These are phyloP conservation scores for Pyrenopolyporus hunteri DNA, from an alignment of 495 filamentous ascomycete species.

Conservation along the genomic window DNA sequence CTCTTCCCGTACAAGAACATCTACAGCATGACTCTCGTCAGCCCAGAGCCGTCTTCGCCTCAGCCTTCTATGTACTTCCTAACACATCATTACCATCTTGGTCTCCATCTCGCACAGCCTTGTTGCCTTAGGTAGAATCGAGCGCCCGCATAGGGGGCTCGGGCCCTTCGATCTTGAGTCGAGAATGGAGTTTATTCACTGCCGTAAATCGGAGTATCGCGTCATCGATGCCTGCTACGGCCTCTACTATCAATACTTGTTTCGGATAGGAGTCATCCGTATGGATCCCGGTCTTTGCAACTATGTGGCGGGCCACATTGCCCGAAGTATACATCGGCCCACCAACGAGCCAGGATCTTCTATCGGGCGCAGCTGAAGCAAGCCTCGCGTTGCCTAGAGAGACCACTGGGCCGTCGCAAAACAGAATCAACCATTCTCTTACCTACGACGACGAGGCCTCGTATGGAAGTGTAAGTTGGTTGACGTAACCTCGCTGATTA, in stretches of 20 bases:
- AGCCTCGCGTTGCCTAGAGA: slow-evolving; percentile 7
- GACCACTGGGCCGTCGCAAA: slow-evolving; percentile 1
- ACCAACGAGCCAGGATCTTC: slow-evolving; percentile 13
- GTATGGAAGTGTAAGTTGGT: not conserved
- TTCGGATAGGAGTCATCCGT: slow-evolving; percentile 39
- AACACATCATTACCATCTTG: slow-evolving; percentile 15
- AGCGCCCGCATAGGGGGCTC: not conserved
- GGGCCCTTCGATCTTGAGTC: slow-evolving; percentile 9
- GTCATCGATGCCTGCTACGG: slow-evolving; percentile 17
- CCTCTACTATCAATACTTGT: slow-evolving; percentile 23
- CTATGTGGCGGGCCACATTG: slow-evolving; percentile 16
- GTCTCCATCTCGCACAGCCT: slow-evolving; percentile 20
- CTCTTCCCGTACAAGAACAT: not conserved
- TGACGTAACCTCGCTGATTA: no score
- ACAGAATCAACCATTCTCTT: slow-evolving; percentile 16
- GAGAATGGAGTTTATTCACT: slow-evolving; percentile 19
- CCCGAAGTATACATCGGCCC: slow-evolving; percentile 10
- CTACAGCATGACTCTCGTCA: slow-evolving; percentile 10
- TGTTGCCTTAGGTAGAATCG: not conserved
- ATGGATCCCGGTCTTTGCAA: slow-evolving; percentile 22
- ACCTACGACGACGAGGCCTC: not conserved
- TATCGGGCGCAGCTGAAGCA: slow-evolving; percentile 26
- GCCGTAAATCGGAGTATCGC: slow-evolving; percentile 25
- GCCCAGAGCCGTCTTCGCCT: slow-evolving; percentile 20
- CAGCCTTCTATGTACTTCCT: slow-evolving; percentile 3